Percentiles rank a stretch among this genome's conserved stretches.
Evolutionary conservation across 2,329 filamentous ascomycete genomes (phyloP).

Genomic region (Xylariales sp.): DNA sequence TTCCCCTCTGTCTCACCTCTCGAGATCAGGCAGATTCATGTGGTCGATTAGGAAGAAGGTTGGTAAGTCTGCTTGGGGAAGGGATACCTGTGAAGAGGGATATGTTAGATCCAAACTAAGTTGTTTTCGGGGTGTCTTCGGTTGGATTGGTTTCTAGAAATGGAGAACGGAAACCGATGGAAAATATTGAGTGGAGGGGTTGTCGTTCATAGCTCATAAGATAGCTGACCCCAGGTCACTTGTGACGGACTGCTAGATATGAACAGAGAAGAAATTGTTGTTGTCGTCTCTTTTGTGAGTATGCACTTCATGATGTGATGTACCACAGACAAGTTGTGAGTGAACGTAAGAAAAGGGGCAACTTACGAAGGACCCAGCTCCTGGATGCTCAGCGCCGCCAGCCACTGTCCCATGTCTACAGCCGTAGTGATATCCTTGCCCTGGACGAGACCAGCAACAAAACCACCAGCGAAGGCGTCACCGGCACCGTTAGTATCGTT

Average conservation of each 20-base stretch:
- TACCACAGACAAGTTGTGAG: not conserved
- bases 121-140: not conserved
- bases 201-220: constrained; percentile 18
- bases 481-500: constrained; percentile 97
- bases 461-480: constrained; percentile 95
- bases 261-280: constrained; percentile 23
- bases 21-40: constrained; percentile 37
- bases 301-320: not conserved
- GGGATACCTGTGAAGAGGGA: constrained; percentile 70
- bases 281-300: constrained; percentile 1
- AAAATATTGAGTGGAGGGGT: constrained; percentile 13
- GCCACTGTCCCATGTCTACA: constrained; percentile 96
- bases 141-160: not conserved
- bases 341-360: constrained; percentile 28
- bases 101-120: constrained; percentile 35
- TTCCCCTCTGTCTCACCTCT: constrained; percentile 29
- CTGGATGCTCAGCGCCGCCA: constrained; percentile 92
- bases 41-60: constrained; percentile 52
- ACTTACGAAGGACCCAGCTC: constrained; percentile 96
- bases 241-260: constrained; percentile 23
- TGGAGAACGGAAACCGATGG: constrained; percentile 24
- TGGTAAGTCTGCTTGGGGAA: constrained; percentile 84
- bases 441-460: constrained; percentile 88
- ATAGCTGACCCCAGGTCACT: constrained; percentile 9
- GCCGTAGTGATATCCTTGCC: constrained; percentile 81